phyloP scores from a whole-genome alignment of 345 rosid genomes.

The Populus euphratica region DNA sequence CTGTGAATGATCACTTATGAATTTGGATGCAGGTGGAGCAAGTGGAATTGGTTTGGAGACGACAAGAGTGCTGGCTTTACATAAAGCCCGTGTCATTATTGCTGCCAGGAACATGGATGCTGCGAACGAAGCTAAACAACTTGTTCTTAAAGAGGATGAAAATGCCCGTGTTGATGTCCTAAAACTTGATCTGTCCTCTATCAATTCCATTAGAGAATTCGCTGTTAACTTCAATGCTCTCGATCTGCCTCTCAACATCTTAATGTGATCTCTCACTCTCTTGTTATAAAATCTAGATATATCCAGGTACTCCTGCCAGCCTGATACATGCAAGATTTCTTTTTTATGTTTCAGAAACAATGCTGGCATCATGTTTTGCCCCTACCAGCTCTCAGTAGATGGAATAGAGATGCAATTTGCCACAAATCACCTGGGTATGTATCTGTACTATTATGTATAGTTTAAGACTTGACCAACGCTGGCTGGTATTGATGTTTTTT shows the following conservation, averaged over 20 bases:
- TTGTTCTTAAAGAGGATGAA: slow-evolving; percentile 35
- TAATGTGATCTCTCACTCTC: slow-evolving; percentile 45
- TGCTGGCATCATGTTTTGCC: slow-evolving; percentile 88
- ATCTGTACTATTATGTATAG: too few species aligned
- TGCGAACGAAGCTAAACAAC: slow-evolving; percentile 56
- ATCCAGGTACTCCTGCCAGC: not conserved
- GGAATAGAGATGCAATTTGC: slow-evolving; percentile 77
- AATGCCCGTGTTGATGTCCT: slow-evolving; percentile 51
- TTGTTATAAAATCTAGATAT: not conserved
- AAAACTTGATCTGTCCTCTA: slow-evolving; percentile 57
- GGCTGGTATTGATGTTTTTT: too few species aligned
- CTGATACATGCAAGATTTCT: not conserved
- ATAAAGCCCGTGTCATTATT: slow-evolving; percentile 66
- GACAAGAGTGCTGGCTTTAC: slow-evolving; percentile 67
- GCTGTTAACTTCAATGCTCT: slow-evolving; percentile 48
- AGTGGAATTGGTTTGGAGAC: slow-evolving; percentile 93
- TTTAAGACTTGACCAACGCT: too few species aligned
- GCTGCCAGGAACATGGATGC: slow-evolving; percentile 78
- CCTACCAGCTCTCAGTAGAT: slow-evolving; percentile 67
- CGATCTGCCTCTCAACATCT: slow-evolving; percentile 64
- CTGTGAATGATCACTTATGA: not conserved
- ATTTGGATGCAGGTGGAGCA: slow-evolving; percentile 61
- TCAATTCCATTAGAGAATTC: slow-evolving; percentile 52
- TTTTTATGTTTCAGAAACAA: slow-evolving; percentile 53
- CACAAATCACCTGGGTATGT: slow-evolving; percentile 68